Evolutionary conservation across 1,284 basidiomycete genomes (phyloP).

Genomic region (Clitocybe nebularis): DNA sequence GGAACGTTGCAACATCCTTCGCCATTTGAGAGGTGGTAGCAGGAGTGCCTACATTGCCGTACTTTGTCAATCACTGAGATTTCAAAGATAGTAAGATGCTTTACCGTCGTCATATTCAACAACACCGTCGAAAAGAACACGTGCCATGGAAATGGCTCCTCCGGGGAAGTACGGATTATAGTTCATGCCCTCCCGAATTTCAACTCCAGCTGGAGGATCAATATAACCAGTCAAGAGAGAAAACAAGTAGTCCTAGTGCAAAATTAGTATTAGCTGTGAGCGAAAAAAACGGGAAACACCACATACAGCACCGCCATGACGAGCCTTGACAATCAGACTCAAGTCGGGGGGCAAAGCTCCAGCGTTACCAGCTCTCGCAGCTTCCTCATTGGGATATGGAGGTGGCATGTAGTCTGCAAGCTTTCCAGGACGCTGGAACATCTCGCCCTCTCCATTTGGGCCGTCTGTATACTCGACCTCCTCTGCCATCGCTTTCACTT

Average conservation of each 20-base stretch:
- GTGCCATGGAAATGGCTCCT: conserved; percentile 97
- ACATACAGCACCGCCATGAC: conserved; percentile 91
- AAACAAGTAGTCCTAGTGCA: conserved; percentile 89
- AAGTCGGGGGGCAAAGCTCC: conserved; percentile 98
- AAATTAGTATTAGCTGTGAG: background rate
- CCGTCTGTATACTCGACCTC: conserved; percentile 97
- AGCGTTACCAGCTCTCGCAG: conserved; percentile 90
- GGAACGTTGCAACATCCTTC: conserved; percentile 96
- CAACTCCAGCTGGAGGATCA: conserved; percentile 95
- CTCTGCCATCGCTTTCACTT: conserved; percentile 91
- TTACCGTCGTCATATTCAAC: conserved; percentile 93
- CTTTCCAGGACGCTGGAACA: conserved; percentile 98
- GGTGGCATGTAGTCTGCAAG: conserved; percentile 94
- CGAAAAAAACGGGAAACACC: too few relatives aligned
- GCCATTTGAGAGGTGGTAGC: conserved; percentile 99
- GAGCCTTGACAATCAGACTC: conserved; percentile 96
- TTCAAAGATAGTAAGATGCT: conserved; percentile 14
- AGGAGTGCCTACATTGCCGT: conserved; percentile 68
- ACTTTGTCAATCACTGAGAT: background rate
- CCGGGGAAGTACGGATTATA: conserved; percentile 99
- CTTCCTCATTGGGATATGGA: conserved; percentile 98
- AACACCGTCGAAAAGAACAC: conserved; percentile 91
- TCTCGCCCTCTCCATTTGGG: conserved; percentile 92
- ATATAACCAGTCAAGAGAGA: conserved; percentile 96
- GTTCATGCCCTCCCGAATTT: conserved; percentile 96